Evolutionary conservation across 441 rosid species (phyloP).

Genomic region (Aleurites moluccanus): DNA sequence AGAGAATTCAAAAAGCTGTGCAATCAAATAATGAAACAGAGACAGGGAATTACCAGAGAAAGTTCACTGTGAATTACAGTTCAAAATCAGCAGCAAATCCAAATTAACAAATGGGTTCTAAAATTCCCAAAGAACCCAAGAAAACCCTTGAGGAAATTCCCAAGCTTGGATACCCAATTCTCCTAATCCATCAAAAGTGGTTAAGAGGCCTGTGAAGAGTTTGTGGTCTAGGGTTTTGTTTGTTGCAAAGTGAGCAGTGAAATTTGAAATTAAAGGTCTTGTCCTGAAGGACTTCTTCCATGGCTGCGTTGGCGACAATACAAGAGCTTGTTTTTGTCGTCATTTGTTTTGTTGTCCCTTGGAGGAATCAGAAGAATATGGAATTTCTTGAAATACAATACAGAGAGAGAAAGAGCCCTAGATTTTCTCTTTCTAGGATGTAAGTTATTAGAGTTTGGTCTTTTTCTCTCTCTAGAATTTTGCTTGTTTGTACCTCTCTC

Average conservation of each 20-base stretch:
- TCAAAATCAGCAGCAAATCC: slow-evolving; percentile 22
- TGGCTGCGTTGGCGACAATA: slow-evolving; percentile 53
- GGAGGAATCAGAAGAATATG: slow-evolving; percentile 51
- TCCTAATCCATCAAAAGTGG: slow-evolving; percentile 34
- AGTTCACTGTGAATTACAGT: slow-evolving; percentile 22
- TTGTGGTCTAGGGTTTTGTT: slow-evolving; percentile 34
- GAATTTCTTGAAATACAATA: slow-evolving; percentile 62
- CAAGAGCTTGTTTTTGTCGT: slow-evolving; percentile 60
- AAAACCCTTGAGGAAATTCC: slow-evolving; percentile 25
- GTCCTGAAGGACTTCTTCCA: slow-evolving; percentile 35
- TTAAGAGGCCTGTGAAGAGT: slow-evolving; percentile 22
- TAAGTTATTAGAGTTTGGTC: background rate
- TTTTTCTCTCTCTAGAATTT: background rate
- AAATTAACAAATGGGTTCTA: slow-evolving; percentile 34
- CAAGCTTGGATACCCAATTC: slow-evolving; percentile 21
- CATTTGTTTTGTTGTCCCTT: slow-evolving; percentile 48
- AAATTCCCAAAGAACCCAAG: slow-evolving; percentile 25
- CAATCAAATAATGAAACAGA: slow-evolving; percentile 21
- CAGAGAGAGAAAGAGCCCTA: slow-evolving; percentile 22
- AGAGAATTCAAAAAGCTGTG: slow-evolving; percentile 18
- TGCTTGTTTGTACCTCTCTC: background rate
- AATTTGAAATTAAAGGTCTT: slow-evolving; percentile 34
- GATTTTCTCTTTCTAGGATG: slow-evolving; percentile 7
- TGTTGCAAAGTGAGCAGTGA: slow-evolving; percentile 23
- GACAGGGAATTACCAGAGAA: slow-evolving; percentile 36